Evolutionary conservation across 129 eudicot species (phyloP).

Genomic region (Escallonia rubra): DNA sequence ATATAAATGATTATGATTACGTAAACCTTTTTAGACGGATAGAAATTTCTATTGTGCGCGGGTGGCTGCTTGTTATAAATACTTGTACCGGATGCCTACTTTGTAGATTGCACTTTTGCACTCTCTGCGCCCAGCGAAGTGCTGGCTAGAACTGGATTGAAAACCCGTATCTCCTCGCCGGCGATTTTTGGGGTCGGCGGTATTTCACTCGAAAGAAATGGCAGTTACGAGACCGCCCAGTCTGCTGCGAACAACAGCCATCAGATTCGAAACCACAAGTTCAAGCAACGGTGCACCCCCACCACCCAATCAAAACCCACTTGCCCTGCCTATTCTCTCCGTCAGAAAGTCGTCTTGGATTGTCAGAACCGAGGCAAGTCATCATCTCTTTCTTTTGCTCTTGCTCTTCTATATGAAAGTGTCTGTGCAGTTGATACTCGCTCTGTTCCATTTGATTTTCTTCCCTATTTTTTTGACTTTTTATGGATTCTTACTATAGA

Average conservation of each 20-base stretch:
- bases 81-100: no score
- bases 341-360: conserved; percentile 63
- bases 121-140: no score
- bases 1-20: no score
- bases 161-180: neutral
- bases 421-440: no score
- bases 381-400: neutral
- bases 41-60: no score
- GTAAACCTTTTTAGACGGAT: no score
- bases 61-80: no score
- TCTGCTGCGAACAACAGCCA: conserved; percentile 2
- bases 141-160: neutral
- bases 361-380: conserved; percentile 56
- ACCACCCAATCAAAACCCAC: conserved; percentile 27
- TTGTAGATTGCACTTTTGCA: no score
- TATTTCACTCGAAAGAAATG: neutral
- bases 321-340: conserved; percentile 33
- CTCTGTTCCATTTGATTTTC: no score
- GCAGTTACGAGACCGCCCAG: conserved; percentile 1
- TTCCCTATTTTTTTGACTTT: neutral
- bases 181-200: neutral
- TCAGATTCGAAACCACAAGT: conserved; percentile 30
- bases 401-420: neutral
- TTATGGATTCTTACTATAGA: neutral
- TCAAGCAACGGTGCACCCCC: conserved; percentile 34